Percentiles rank a stretch among this genome's conserved stretches.
Evolutionary conservation across 2,329 filamentous ascomycete species (phyloP).

Genomic region (Teratosphaeria destructans): DNA sequence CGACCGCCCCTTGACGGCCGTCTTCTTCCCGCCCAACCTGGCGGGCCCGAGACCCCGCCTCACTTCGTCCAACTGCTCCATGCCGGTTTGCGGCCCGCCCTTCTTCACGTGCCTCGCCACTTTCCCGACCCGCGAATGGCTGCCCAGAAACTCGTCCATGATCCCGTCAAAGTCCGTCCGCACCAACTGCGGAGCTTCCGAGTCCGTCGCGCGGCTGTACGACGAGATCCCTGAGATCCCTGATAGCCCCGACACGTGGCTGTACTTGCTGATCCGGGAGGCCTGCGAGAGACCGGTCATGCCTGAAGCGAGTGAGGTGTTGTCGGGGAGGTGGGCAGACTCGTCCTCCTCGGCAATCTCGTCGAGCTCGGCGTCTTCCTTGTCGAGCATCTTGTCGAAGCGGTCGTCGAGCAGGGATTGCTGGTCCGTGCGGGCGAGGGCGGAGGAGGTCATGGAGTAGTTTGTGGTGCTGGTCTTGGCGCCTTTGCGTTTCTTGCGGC

Average conservation of each 20-base stretch:
- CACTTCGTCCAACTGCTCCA: conserved; percentile 87
- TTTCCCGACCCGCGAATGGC: conserved; percentile 61
- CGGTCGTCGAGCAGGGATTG: conserved; percentile 75
- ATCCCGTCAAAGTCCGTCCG: conserved; percentile 77
- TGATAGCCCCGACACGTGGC: conserved; percentile 29
- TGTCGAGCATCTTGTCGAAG: conserved; percentile 62
- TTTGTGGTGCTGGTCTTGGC: conserved; percentile 77
- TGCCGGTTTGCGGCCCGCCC: conserved; percentile 63
- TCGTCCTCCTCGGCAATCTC: conserved; percentile 8
- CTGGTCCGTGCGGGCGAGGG: conserved; percentile 77
- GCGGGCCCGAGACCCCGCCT: conserved; percentile 69
- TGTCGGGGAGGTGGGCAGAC: conserved; percentile 26
- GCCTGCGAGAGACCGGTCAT: conserved; percentile 40
- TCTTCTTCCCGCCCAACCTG: conserved; percentile 35
- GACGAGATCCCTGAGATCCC: conserved; percentile 19
- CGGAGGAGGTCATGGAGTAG: conserved; percentile 87
- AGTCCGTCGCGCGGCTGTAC: conserved; percentile 25
- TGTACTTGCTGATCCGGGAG: conserved; percentile 30
- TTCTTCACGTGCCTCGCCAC: conserved; percentile 51
- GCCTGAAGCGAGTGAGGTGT: conserved; percentile 35
- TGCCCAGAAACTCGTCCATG: conserved; percentile 84
- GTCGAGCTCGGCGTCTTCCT: conserved; percentile 16
- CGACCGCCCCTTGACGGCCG: background rate
- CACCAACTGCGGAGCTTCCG: conserved; percentile 42
- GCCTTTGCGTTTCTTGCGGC: conserved; percentile 89